Conservation (phyloP, 306 rosid species). For the Vicia sativa region DNA sequence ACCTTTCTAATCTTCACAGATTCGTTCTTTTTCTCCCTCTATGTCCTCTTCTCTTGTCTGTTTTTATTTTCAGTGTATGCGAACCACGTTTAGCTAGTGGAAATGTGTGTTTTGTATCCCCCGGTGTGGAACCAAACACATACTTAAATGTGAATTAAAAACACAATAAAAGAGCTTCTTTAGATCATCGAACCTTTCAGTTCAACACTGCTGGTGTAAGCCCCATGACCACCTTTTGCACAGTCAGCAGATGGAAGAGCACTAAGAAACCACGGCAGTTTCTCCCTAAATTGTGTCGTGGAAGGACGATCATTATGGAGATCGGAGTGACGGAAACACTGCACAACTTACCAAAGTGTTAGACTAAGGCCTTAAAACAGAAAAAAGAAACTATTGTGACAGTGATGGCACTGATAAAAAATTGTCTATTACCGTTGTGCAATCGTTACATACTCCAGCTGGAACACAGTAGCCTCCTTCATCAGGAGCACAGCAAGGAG, state of each 20-base stretch:
- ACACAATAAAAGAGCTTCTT: slow-evolving; percentile 12
- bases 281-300: slow-evolving; percentile 78
- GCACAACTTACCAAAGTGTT: slow-evolving; percentile 42
- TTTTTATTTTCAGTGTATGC: no score
- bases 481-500: slow-evolving; percentile 84
- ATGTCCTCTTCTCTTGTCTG: no score
- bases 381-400: slow-evolving; percentile 9
- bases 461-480: slow-evolving; percentile 68
- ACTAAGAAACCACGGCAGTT: slow-evolving; percentile 92
- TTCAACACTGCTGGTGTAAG: slow-evolving; percentile 92
- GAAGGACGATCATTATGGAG: slow-evolving; percentile 78
- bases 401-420: slow-evolving; percentile 17
- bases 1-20: no score
- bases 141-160: slow-evolving; percentile 22
- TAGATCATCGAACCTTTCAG: slow-evolving; percentile 66
- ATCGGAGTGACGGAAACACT: slow-evolving; percentile 91
- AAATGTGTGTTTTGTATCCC: no score
- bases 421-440: slow-evolving; percentile 81
- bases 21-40: no score
- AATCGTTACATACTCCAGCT: slow-evolving; percentile 81
- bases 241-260: slow-evolving; percentile 97
- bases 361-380: slow-evolving; percentile 39
- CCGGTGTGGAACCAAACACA: no score
- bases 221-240: slow-evolving; percentile 99
- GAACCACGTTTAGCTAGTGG: no score